Percentiles rank a stretch among this genome's conserved stretches.
phyloP scores from a whole-genome alignment of 2,329 filamentous ascomycete species.

The Fusarium acutatum region DNA sequence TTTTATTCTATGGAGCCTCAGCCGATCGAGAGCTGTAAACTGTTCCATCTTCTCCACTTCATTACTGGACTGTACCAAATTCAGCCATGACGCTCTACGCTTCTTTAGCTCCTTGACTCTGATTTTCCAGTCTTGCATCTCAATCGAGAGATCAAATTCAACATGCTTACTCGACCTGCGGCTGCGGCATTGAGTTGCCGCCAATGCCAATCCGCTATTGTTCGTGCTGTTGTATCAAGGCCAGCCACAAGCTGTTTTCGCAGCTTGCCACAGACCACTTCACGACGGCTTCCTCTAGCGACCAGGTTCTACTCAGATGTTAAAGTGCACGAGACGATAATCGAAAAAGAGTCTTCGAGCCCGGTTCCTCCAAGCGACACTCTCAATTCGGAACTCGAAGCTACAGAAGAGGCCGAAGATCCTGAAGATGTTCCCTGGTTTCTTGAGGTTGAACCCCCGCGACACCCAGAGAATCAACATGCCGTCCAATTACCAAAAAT shows the following conservation, averaged over 20 bases:
- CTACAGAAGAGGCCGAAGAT: conserved; percentile 48
- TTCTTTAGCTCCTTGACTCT: neutral
- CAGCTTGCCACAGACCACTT: conserved; percentile 33
- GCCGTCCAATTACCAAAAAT: conserved; percentile 59
- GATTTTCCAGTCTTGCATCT: neutral
- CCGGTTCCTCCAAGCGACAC: conserved; percentile 26
- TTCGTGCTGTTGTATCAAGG: conserved; percentile 42
- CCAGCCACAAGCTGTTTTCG: conserved; percentile 34
- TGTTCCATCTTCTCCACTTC: conserved; percentile 22
- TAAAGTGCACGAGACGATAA: conserved; percentile 6
- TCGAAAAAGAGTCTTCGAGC: conserved; percentile 18
- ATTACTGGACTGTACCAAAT: conserved; percentile 1
- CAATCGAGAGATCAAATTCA: neutral
- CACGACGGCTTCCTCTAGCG: conserved; percentile 28
- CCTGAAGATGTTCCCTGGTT: conserved; percentile 76
- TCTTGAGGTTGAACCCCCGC: conserved; percentile 74
- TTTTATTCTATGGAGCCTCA: neutral
- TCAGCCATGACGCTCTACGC: conserved; percentile 11
- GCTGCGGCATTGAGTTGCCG: conserved; percentile 44
- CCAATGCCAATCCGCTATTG: conserved; percentile 43
- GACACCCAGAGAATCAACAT: conserved; percentile 59
- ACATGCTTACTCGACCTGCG: conserved; percentile 46
- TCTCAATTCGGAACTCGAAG: conserved; percentile 37
- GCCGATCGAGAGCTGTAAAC: neutral
- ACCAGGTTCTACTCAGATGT: conserved; percentile 38